phyloP scores from a whole-genome alignment of 192 early-diverging fungal genomes.

The Backusella psychrophila region DNA sequence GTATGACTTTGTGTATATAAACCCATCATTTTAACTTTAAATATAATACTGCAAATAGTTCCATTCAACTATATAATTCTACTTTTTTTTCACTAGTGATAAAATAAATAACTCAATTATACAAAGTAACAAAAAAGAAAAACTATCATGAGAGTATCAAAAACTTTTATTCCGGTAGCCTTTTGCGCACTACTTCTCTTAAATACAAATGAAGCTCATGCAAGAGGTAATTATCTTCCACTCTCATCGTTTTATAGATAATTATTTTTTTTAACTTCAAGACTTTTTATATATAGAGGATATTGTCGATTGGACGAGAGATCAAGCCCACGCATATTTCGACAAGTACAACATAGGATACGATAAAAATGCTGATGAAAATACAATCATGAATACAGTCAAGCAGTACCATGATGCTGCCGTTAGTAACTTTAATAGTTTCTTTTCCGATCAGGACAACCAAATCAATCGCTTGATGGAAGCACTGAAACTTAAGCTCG shows the following conservation, averaged over 20 bases:
- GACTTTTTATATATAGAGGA: neutral
- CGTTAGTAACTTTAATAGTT: slow-evolving; percentile 1
- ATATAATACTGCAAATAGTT: neutral
- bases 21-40: neutral
- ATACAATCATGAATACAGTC: slow-evolving; percentile 8
- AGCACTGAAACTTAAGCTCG: slow-evolving; percentile 10
- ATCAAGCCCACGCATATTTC: slow-evolving; percentile 14
- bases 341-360: slow-evolving; percentile 32
- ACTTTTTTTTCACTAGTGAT: neutral
- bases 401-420: slow-evolving; percentile 26
- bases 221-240: neutral
- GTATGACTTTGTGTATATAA: neutral
- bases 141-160: neutral
- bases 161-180: neutral
- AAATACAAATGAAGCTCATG: neutral
- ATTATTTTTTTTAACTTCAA: neutral
- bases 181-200: neutral
- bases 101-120: neutral
- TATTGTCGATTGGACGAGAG: slow-evolving; percentile 23
- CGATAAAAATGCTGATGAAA: slow-evolving; percentile 15
- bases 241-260: neutral
- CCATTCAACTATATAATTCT: neutral
- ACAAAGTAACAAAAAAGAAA: neutral
- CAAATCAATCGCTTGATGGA: slow-evolving; percentile 17
- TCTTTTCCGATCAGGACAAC: slow-evolving; percentile 1